These are phyloP conservation scores for Arthrobotrys musiformis DNA, from an alignment of 2,329 filamentous ascomycete genomes.

Conservation along the genomic window DNA sequence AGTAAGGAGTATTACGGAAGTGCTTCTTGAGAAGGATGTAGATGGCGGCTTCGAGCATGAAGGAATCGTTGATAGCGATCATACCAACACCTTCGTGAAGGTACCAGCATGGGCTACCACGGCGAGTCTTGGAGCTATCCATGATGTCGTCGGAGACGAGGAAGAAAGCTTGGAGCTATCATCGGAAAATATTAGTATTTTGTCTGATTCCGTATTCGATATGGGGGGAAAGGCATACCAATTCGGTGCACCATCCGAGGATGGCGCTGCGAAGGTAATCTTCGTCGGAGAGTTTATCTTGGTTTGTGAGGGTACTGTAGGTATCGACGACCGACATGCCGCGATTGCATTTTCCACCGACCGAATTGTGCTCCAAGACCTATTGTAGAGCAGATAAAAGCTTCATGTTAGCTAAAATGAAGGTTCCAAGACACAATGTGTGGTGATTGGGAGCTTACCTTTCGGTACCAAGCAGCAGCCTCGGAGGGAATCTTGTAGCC, in stretches of 20 bases:
- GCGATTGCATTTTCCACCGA: slow-evolving; percentile 98
- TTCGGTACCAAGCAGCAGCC: slow-evolving; percentile 86
- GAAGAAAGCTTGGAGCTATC: slow-evolving; percentile 90
- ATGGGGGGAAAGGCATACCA: slow-evolving; percentile 62
- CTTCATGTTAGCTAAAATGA: slow-evolving; percentile 22
- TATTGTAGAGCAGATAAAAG: slow-evolving; percentile 63
- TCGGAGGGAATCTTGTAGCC: slow-evolving; percentile 84
- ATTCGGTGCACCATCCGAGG: slow-evolving; percentile 96
- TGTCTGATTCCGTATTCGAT: not conserved
- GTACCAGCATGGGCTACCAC: slow-evolving; percentile 97
- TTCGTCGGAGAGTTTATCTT: slow-evolving; percentile 76
- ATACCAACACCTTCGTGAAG: slow-evolving; percentile 78
- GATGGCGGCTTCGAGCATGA: slow-evolving; percentile 91
- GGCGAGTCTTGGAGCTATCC: slow-evolving; percentile 93
- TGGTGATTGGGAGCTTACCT: slow-evolving; percentile 67
- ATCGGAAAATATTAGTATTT: not conserved
- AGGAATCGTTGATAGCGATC: slow-evolving; percentile 97
- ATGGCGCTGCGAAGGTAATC: slow-evolving; percentile 90
- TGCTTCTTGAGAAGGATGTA: slow-evolving; percentile 92
- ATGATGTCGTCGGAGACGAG: slow-evolving; percentile 98
- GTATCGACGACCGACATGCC: slow-evolving; percentile 98
- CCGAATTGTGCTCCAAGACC: slow-evolving; percentile 84
- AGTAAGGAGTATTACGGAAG: slow-evolving; percentile 86
- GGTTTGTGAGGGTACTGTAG: slow-evolving; percentile 78
- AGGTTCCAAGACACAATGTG: slow-evolving; percentile 4